Evolutionary conservation across 2,329 filamentous ascomycete genomes (phyloP).

Genomic region (Aspergillus versicolor): DNA sequence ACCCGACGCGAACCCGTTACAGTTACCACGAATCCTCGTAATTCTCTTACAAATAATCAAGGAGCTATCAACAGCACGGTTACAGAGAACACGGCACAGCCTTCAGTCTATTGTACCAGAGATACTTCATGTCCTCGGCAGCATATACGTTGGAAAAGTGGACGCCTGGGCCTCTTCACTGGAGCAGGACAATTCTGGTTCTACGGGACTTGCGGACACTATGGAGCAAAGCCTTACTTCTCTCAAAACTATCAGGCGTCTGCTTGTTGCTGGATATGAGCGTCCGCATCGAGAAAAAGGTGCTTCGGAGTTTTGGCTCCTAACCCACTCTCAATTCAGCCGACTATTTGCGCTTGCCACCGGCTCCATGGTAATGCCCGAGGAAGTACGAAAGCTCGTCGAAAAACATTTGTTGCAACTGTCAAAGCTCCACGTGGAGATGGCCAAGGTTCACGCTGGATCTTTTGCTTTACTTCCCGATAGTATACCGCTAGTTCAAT

Average conservation of each 20-base stretch:
- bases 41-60: slow-evolving; percentile 85
- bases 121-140: slow-evolving; percentile 74
- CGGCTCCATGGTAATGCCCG: slow-evolving; percentile 55
- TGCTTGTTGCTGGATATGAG: slow-evolving; percentile 80
- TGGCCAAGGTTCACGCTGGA: slow-evolving; percentile 75
- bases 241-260: slow-evolving; percentile 75
- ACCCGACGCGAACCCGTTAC: slow-evolving; percentile 58
- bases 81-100: slow-evolving; percentile 71
- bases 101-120: slow-evolving; percentile 79
- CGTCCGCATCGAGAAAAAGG: slow-evolving; percentile 75
- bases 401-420: slow-evolving; percentile 87
- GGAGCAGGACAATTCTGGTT: slow-evolving; percentile 57
- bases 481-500: slow-evolving; percentile 71
- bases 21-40: slow-evolving; percentile 70
- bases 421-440: slow-evolving; percentile 85
- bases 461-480: slow-evolving; percentile 81
- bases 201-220: slow-evolving; percentile 58
- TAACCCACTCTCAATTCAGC: slow-evolving; percentile 76
- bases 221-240: slow-evolving; percentile 76
- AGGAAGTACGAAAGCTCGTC: slow-evolving; percentile 60
- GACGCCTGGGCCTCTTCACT: slow-evolving; percentile 66
- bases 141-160: slow-evolving; percentile 75
- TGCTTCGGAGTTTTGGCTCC: slow-evolving; percentile 75
- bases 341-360: slow-evolving; percentile 67
- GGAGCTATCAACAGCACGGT: slow-evolving; percentile 77